Evolutionary conservation across 2,329 filamentous ascomycete species (phyloP).

Genomic region (Talaromyces islandicus): DNA sequence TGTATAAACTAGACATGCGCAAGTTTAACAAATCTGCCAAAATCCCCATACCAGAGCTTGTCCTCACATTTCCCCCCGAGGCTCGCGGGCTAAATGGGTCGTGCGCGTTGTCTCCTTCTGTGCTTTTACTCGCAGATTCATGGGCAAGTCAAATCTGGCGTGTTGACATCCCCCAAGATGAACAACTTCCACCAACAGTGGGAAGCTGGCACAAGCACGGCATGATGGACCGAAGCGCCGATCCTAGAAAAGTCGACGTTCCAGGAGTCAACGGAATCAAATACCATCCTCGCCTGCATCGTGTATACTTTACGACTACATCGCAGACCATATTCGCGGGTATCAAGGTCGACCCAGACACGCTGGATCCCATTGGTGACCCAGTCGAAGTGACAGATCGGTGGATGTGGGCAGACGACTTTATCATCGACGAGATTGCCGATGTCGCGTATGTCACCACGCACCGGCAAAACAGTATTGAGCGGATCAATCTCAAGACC

Average conservation of each 20-base stretch:
- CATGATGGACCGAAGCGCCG: background rate
- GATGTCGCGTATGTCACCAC: background rate
- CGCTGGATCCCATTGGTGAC: background rate
- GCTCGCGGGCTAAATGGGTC: background rate
- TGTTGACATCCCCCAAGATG: background rate
- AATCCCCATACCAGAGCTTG: background rate
- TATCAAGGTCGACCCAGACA: background rate
- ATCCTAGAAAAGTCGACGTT: background rate
- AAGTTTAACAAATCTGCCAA: background rate
- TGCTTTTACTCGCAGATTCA: background rate
- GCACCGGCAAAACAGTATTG: conserved; percentile 1
- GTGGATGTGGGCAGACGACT: conserved; percentile 1
- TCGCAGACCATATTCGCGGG: background rate
- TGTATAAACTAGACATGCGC: background rate
- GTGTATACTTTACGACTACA: background rate
- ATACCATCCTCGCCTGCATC: background rate
- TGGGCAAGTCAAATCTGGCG: background rate
- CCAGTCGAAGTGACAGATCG: background rate
- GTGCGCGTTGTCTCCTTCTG: background rate
- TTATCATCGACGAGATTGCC: background rate
- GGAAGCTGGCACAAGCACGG: background rate
- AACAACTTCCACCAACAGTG: background rate
- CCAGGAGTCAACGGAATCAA: background rate
- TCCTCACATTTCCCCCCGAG: background rate
- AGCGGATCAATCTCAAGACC: background rate